Evolutionary conservation across 768 basidiomycete species (phyloP).

Genomic region (Serendipita sp.): DNA sequence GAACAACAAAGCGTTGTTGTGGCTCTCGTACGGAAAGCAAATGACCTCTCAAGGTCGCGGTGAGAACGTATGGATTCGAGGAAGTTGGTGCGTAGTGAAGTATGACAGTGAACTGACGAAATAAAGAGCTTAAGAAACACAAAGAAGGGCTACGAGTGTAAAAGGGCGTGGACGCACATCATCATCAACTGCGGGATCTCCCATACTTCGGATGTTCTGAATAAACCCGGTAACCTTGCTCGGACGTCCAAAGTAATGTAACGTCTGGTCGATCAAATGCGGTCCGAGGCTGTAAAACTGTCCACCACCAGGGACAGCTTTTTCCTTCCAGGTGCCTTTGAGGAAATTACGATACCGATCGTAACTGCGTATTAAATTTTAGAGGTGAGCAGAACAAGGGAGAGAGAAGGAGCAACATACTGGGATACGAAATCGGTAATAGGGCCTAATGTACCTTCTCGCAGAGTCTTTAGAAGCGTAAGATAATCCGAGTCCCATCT

Average conservation of each 20-base stretch:
- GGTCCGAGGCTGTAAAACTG: conserved; percentile 63
- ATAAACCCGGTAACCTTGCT: conserved; percentile 49
- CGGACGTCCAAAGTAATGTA: conserved; percentile 64
- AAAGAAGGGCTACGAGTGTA: too few relatives aligned
- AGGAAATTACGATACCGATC: conserved; percentile 54
- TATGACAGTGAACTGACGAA: conserved; percentile 33
- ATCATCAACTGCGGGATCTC: conserved; percentile 22
- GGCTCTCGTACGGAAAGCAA: conserved; percentile 48
- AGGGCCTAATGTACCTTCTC: conserved; percentile 33
- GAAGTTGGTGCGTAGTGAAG: conserved; percentile 28
- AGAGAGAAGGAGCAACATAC: conserved; percentile 23
- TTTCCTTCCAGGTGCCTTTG: conserved; percentile 71
- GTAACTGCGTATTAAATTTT: conserved; percentile 29
- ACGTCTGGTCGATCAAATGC: conserved; percentile 65
- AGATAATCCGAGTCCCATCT: conserved; percentile 70
- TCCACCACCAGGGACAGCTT: conserved; percentile 42
- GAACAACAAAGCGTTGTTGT: conserved; percentile 57
- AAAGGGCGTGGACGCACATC: conserved; percentile 15
- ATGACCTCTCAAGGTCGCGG: conserved; percentile 50
- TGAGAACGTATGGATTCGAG: conserved; percentile 28
- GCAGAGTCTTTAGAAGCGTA: conserved; percentile 42
- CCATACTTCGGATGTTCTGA: conserved; percentile 45
- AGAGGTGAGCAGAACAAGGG: background rate
- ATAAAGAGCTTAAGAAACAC: too few relatives aligned
- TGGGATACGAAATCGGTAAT: conserved; percentile 62